These are phyloP conservation scores for Stemphylium lycopersici DNA, from an alignment of 2,329 filamentous ascomycete genomes.

Conservation along the genomic window DNA sequence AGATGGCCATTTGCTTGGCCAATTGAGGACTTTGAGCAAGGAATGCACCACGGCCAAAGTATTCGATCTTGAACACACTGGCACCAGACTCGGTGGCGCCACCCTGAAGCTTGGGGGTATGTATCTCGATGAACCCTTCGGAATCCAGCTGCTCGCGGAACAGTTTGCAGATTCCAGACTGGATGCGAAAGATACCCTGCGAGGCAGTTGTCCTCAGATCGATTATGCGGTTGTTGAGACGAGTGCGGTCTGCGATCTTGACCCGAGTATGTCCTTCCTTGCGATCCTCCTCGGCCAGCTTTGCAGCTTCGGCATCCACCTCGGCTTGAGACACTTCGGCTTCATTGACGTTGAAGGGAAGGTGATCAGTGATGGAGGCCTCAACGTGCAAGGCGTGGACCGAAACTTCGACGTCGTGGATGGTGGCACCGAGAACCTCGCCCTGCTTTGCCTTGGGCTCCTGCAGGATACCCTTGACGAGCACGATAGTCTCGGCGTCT, in stretches of 20 bases:
- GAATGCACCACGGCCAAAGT: slow-evolving; percentile 87
- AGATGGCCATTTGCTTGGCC: slow-evolving; percentile 91
- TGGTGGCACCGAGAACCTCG: slow-evolving; percentile 74
- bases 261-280: slow-evolving; percentile 63
- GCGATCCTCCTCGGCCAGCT: slow-evolving; percentile 57
- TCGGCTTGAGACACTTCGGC: slow-evolving; percentile 67
- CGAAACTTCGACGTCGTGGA: slow-evolving; percentile 77
- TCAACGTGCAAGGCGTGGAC: slow-evolving; percentile 70
- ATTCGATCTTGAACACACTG: slow-evolving; percentile 89
- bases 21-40: slow-evolving; percentile 90
- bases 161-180: slow-evolving; percentile 77
- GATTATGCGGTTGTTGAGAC: slow-evolving; percentile 78
- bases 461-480: slow-evolving; percentile 75
- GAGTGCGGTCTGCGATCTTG: slow-evolving; percentile 73
- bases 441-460: slow-evolving; percentile 69
- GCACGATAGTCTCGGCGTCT: slow-evolving; percentile 76
- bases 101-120: slow-evolving; percentile 90
- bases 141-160: slow-evolving; percentile 79
- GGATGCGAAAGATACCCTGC: slow-evolving; percentile 86
- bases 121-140: slow-evolving; percentile 86
- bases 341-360: slow-evolving; percentile 74
- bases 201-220: slow-evolving; percentile 86
- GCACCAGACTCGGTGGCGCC: slow-evolving; percentile 90
- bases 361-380: slow-evolving; percentile 64
- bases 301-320: slow-evolving; percentile 52